These are phyloP conservation scores for Turritis glabra DNA, from an alignment of 345 rosid species.

Conservation along the genomic window DNA sequence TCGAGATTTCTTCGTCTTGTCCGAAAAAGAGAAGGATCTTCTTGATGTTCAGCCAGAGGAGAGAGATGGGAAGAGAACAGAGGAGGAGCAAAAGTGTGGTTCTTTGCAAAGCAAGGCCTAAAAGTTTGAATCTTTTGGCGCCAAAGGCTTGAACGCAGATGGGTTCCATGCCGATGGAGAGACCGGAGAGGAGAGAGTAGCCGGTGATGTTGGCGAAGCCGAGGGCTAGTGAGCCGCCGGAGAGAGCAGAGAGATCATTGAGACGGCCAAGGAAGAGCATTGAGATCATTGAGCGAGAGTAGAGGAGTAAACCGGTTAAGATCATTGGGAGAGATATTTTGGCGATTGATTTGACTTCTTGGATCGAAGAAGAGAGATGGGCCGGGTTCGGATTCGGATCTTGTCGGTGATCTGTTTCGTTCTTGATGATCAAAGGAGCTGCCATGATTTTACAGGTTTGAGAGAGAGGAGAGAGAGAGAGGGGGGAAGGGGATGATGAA, in stretches of 20 bases:
- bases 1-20: constrained; percentile 62
- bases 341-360: constrained; percentile 60
- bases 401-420: constrained; percentile 40
- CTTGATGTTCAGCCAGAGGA: constrained; percentile 77
- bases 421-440: constrained; percentile 43
- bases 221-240: constrained; percentile 82
- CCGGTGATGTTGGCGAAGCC: constrained; percentile 96
- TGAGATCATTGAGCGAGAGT: constrained; percentile 81
- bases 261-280: constrained; percentile 89
- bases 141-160: constrained; percentile 93
- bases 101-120: constrained; percentile 73
- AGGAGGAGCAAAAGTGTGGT: constrained; percentile 61
- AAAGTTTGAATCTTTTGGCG: constrained; percentile 66
- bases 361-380: constrained; percentile 39
- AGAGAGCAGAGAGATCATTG: constrained; percentile 62
- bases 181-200: constrained; percentile 82
- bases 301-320: constrained; percentile 69
- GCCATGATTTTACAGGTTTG: constrained; percentile 44
- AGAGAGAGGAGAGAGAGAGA: constrained; percentile 9
- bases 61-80: constrained; percentile 59
- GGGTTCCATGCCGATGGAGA: constrained; percentile 92
- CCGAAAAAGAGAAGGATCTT: constrained; percentile 59
- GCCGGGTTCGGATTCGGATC: constrained; percentile 28
- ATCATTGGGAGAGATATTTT: constrained; percentile 65
- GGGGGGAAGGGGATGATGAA: constrained; percentile 14